A percentile compares a stretch with the other conserved stretches of the same genome.
Conservation (phyloP, 768 basidiomycete species). For the Macrolepiota albuminosa region DNA sequence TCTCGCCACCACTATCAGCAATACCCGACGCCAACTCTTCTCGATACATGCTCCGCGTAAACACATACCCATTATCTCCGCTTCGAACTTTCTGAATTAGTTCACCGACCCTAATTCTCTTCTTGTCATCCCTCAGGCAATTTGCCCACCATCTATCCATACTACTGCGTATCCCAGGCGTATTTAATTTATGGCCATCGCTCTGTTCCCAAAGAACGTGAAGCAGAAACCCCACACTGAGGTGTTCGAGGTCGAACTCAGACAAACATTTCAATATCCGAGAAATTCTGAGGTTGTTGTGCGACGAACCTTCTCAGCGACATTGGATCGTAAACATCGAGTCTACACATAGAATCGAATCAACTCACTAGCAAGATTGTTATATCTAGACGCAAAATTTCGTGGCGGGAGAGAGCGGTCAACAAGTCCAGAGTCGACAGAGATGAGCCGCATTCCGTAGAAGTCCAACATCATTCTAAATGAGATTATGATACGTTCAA, state of each 20-base stretch:
- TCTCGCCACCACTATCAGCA: slow-evolving; percentile 22
- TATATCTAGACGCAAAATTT: slow-evolving; percentile 51
- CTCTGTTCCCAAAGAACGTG: slow-evolving; percentile 70
- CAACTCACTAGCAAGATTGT: slow-evolving; percentile 62
- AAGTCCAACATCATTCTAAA: slow-evolving; percentile 77
- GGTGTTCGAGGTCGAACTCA: slow-evolving; percentile 59
- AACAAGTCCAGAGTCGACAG: slow-evolving; percentile 53
- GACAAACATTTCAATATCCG: slow-evolving; percentile 74
- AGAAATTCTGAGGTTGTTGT: slow-evolving; percentile 74
- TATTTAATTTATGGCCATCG: slow-evolving; percentile 47
- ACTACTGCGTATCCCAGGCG: slow-evolving; percentile 44
- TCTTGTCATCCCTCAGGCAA: slow-evolving; percentile 58
- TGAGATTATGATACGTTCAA: slow-evolving; percentile 49
- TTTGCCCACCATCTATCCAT: slow-evolving; percentile 82
- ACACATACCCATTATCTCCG: slow-evolving; percentile 35
- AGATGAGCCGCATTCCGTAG: slow-evolving; percentile 68
- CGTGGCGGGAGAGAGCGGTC: slow-evolving; percentile 44
- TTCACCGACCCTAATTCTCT: slow-evolving; percentile 50
- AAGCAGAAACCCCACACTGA: slow-evolving; percentile 64
- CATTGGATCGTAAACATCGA: not conserved
- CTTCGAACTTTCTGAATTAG: slow-evolving; percentile 47
- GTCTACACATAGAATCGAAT: not conserved
- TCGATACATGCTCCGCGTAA: slow-evolving; percentile 57
- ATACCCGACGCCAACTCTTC: slow-evolving; percentile 17
- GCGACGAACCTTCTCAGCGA: slow-evolving; percentile 46